Base-by-base conservation (phyloP, 2,329 filamentous ascomycete genomes). In the Calonectria henricotiae region DNA sequence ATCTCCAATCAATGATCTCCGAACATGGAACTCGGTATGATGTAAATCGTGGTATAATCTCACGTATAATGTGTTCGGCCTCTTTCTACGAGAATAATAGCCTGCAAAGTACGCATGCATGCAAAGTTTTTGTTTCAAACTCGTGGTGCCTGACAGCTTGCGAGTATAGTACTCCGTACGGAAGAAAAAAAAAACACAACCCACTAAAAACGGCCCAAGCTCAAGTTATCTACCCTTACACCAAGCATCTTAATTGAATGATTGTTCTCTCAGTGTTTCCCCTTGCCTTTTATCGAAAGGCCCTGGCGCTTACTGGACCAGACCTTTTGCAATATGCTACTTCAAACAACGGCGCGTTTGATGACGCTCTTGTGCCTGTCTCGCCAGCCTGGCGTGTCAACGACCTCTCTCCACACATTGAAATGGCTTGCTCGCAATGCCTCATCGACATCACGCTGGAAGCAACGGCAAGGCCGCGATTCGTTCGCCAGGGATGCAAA, bases 381-480 rank as follows among this genome's bases (percentile, higher is more conserved):
- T 0, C 13, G 46, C n/a, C 39, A 44, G 7, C 20, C n/a, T 13
- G 32, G 55, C 12, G 37, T 47, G 9, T 47, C 44, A 7, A 47
- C 7, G 27, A 41, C 7, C n/a, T 30, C 35, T 27, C 23, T 30
- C 43, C 7, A 12, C 11, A 46, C 41, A 13, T 30, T 47, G 9
- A 1, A 1, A 25, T 63, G 61, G 44, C 15, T 64, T 4, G 37
- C 62, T 5, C 70, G 23, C 4, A n/a, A 44, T 37, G 35, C 49
- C n/a, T 81, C 87, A 0, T 95, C 94, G 2, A 94, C 92, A 1
- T 93, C 89, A 62, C 86, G 91, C 82, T 99, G 96, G 96, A 94
- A 94, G 81, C 87, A 88, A 63, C 92, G 96, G 23, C 95, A 98
- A 79, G 85, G 85, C 44, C 88, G 83, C 46, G 96, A 99, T 83